Evolutionary conservation across 1,284 basidiomycete species (phyloP).

Genomic region (Prillingera fragicola): DNA sequence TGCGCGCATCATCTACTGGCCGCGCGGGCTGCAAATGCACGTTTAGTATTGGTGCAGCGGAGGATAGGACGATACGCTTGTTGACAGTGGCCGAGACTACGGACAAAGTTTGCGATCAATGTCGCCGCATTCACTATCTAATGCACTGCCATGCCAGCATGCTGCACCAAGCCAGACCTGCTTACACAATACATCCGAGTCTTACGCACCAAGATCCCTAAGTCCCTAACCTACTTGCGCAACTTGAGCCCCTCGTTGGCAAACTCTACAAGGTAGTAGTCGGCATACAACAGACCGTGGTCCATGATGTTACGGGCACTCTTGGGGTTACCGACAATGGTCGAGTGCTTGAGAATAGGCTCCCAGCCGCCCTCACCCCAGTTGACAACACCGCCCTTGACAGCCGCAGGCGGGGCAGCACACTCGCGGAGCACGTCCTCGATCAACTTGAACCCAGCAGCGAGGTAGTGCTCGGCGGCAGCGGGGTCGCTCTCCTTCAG

Average conservation of each 20-base stretch:
- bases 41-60: too few species aligned
- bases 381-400: constrained; percentile 23
- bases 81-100: too few species aligned
- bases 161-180: too few species aligned
- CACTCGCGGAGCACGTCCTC: constrained; percentile 24
- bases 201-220: too few species aligned
- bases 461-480: constrained; percentile 31
- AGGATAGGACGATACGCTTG: too few species aligned
- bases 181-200: too few species aligned
- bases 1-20: too few species aligned
- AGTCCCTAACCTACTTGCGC: too few species aligned
- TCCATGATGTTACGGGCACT: constrained; percentile 24
- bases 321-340: constrained; percentile 32
- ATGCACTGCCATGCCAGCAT: too few species aligned
- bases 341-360: constrained; percentile 38
- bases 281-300: constrained; percentile 12
- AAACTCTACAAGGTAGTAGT: constrained; percentile 23
- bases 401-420: constrained; percentile 16
- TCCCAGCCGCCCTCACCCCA: constrained; percentile 42
- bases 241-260: constrained; percentile 36
- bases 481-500: constrained; percentile 18
- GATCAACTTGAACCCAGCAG: constrained; percentile 23
- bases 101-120: too few species aligned
- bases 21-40: too few species aligned
- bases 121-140: too few species aligned